These are phyloP conservation scores for Aspergillus taichungensis DNA, from an alignment of 495 filamentous ascomycete species.

Conservation along the genomic window DNA sequence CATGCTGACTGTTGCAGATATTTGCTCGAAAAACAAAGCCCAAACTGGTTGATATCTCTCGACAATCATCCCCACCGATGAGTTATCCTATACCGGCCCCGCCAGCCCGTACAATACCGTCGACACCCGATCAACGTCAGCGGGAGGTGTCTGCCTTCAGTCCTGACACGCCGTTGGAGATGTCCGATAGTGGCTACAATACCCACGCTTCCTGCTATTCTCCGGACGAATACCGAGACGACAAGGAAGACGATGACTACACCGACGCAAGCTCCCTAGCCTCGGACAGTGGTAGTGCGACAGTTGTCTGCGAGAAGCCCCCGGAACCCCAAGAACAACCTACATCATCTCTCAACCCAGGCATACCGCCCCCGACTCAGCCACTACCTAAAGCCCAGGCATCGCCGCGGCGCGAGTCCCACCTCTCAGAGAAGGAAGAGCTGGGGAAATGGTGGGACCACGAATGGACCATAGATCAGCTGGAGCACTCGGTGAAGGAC, in stretches of 20 bases:
- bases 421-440: conserved; percentile 21
- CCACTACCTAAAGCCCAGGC: conserved; percentile 8
- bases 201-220: conserved; percentile 24
- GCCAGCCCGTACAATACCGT: conserved; percentile 17
- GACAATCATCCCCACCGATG: conserved; percentile 28
- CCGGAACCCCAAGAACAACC: conserved; percentile 12
- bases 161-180: conserved; percentile 34
- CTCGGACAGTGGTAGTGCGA: conserved; percentile 23
- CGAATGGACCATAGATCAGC: conserved; percentile 38
- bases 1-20: conserved; percentile 12
- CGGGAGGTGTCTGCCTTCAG: conserved; percentile 40
- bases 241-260: conserved; percentile 25
- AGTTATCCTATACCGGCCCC: conserved; percentile 18
- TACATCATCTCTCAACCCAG: conserved; percentile 15
- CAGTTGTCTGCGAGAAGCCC: conserved; percentile 19
- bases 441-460: conserved; percentile 34
- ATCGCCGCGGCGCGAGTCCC: conserved; percentile 21
- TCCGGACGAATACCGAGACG: conserved; percentile 16
- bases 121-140: conserved; percentile 32
- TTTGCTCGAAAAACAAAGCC: conserved; percentile 33
- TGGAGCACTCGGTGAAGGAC: conserved; percentile 34
- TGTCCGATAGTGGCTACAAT: conserved; percentile 33
- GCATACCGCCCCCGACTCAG: conserved; percentile 12
- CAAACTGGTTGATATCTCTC: conserved; percentile 36
- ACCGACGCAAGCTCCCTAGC: conserved; percentile 24